Base-by-base conservation (phyloP, 805 yeast genomes). In the Maudiozyma barnettii region DNA sequence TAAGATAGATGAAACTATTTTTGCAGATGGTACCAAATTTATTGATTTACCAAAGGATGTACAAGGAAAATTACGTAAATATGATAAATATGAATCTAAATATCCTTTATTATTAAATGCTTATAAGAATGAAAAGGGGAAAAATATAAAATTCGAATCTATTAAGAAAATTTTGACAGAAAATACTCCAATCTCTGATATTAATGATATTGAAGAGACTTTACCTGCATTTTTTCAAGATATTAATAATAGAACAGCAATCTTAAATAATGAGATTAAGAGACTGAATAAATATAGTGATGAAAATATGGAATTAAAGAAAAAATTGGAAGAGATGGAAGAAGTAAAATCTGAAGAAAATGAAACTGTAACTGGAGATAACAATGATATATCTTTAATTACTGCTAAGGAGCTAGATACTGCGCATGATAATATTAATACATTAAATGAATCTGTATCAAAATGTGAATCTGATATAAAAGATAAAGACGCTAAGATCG, bases 91-190 rank as follows among this genome's bases (percentile, higher is more conserved):
- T 63, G 98, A 91, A 63, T 84, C 83, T 44, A 89, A 88, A 63
- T 91, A 93, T 60, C 99, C 99, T 0, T 68, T 79, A 39, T 69
- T 91, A 14, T 73, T 89, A 44, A 83, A 83, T 40, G 96, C 98
- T 0, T 93, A 87, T 67, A 85, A 88, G 59, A 69, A 74, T 1
- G 96, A 90, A 62, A 87, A 84, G 67, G 70, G 75, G 44, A 84
- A 81, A 55, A 69, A 74, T 1, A 81, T 76, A 41, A 71, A 82
- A 40, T 74, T 89, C 8, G 69, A 60, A 4, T 58, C 68, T 0
- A 83, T 90, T 54, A 96, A 88, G 59, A 78, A 70, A 47, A 76
- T 84, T 13, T 67, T 91, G 49, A 72, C 77, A 45, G 97, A 91
- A 56, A 67, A 77, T 53, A 90, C 97, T 0, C 98, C 98, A 0